Evolutionary conservation across 371 early-diverging fungal species (phyloP), one percentile per base, ranked within the genome.

Genomic region (Actinomucor elegans): DNA sequence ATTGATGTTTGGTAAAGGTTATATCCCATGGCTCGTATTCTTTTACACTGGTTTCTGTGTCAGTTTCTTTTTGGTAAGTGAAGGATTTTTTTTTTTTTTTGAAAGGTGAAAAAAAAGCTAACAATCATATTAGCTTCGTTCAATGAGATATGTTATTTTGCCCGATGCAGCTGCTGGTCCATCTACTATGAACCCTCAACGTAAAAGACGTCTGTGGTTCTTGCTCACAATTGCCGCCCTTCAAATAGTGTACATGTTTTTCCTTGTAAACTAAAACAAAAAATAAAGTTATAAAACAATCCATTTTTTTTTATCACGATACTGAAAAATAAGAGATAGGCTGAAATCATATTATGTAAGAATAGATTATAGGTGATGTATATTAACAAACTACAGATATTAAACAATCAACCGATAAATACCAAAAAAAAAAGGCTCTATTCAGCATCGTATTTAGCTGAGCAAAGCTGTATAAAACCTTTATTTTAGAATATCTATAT

Each of bases 181-280:
- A n/a, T 87, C 86, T 46, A 88, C 90, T 20, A 80, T 88, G 37
- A 73, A 83, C 18, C 87, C 92, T 48, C 85, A 89, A 46, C 84
- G 93, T 32, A 87, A 87, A 67, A 81, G 93, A 47, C 77, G 96
- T 33, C 85, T 97, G 53, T 85, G 93, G 74, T 94, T 96, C 64
- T 64, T 97, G 65, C 89, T 96, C 52, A 73, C 89, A 41, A 81
- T 96, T 47, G 94, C 92, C 8, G 83, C 81, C 36, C 62, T 93
- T 41, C 94, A 94, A 77, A 80, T 91, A 33, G 69, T 90, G 5
- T 86, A 86, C 52, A 86, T 90, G 73, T 93, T 90, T 78, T 77
- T 90, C 41, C 75, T 95, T 78, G 67, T 81, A 34, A 80, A 73
- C 65, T 74, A 73, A 52, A 21, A 36, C 23, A 24, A 5, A 43